A percentile compares a stretch with the other conserved stretches of the same genome.
phyloP scores from a whole-genome alignment of 2,329 filamentous ascomycete species.

The Fusarium mexicanum region DNA sequence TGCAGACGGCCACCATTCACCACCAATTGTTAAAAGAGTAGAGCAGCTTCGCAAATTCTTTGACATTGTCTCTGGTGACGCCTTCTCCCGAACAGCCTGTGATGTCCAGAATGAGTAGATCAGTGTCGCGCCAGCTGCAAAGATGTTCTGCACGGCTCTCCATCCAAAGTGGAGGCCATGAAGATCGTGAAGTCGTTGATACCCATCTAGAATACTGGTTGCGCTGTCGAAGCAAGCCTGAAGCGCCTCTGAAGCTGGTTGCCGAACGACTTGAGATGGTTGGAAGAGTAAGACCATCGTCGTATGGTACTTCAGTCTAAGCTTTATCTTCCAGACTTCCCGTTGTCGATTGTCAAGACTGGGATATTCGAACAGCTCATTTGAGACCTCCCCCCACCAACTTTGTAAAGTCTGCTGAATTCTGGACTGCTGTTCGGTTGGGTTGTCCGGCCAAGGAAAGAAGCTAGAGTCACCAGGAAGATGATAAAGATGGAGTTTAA shows the following conservation, averaged over 20 bases:
- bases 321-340: background rate
- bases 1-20: background rate
- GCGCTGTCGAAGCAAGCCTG: background rate
- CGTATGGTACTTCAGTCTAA: background rate
- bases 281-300: background rate
- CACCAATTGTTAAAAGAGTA: background rate
- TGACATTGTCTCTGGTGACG: background rate
- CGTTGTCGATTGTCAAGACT: background rate
- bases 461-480: constrained; percentile 29
- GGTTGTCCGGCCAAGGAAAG: constrained; percentile 18
- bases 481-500: background rate
- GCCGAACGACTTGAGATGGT: background rate
- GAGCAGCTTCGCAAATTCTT: background rate
- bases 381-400: background rate
- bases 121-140: background rate
- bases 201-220: background rate
- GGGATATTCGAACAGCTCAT: background rate
- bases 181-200: background rate
- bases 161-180: background rate
- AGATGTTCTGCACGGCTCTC: background rate
- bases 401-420: background rate
- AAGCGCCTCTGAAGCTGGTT: background rate
- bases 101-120: background rate
- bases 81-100: background rate
- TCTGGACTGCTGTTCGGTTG: background rate